These are phyloP conservation scores for Glycyrrhiza uralensis DNA, from an alignment of 306 rosid species.

Conservation along the genomic window DNA sequence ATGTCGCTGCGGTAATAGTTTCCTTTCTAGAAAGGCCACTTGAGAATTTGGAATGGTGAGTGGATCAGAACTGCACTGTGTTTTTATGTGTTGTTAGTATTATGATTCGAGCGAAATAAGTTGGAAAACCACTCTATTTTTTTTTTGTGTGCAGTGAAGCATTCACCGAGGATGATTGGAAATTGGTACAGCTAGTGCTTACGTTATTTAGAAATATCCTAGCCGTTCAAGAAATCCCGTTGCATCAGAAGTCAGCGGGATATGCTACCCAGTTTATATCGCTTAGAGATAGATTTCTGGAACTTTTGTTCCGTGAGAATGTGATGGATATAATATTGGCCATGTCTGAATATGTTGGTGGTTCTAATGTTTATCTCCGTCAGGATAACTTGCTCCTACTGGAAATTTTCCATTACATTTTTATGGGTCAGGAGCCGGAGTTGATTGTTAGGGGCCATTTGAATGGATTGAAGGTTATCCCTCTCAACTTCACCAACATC, in stretches of 20 bases:
- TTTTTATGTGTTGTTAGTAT: constrained; percentile 2
- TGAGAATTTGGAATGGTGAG: constrained; percentile 85
- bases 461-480: constrained; percentile 53
- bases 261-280: constrained; percentile 61
- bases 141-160: constrained; percentile 44
- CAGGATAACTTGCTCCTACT: constrained; percentile 86
- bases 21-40: constrained; percentile 75
- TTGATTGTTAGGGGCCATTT: constrained; percentile 52
- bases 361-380: constrained; percentile 59
- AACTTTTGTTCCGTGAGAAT: constrained; percentile 77
- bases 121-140: background rate
- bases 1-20: constrained; percentile 54
- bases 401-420: constrained; percentile 76
- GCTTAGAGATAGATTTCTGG: constrained; percentile 72
- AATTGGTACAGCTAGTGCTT: constrained; percentile 81
- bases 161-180: constrained; percentile 97
- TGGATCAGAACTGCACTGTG: constrained; percentile 7
- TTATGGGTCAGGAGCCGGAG: constrained; percentile 87
- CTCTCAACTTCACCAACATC: constrained; percentile 3
- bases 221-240: constrained; percentile 82
- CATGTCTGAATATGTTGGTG: constrained; percentile 64
- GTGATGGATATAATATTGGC: constrained; percentile 84
- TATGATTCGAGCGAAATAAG: background rate
- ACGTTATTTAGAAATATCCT: constrained; percentile 78
- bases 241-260: constrained; percentile 72